phyloP scores from a whole-genome alignment of 2,329 filamentous ascomycete genomes.

The Magnaporthiopsis rhizophila region DNA sequence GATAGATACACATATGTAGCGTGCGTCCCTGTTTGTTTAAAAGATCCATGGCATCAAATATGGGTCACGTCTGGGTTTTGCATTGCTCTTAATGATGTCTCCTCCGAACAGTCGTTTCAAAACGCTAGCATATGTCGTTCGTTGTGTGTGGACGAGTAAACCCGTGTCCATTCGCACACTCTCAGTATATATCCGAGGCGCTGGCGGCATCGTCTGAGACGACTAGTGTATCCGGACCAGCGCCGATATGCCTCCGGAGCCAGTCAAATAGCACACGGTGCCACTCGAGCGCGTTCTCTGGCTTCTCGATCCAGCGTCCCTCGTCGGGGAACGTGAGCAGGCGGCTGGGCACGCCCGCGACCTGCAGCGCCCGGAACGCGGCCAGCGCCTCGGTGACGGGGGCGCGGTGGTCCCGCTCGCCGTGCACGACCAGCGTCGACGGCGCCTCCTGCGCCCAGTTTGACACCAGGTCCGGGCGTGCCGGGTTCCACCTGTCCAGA shows the following conservation, averaged over 20 bases:
- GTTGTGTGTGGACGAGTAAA: no score
- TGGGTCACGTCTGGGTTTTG: no score
- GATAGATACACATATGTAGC: no score
- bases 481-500: slow-evolving; percentile 43
- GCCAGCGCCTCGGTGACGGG: slow-evolving; percentile 47
- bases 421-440: slow-evolving; percentile 67
- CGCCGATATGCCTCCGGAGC: slow-evolving; percentile 42
- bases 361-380: slow-evolving; percentile 65
- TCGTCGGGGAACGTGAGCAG: slow-evolving; percentile 69
- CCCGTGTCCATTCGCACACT: not conserved
- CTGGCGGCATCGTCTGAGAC: not conserved
- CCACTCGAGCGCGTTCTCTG: slow-evolving; percentile 63
- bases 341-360: slow-evolving; percentile 56
- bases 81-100: no score
- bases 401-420: slow-evolving; percentile 57
- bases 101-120: no score
- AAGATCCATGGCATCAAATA: no score
- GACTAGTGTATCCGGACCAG: not conserved
- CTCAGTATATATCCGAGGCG: not conserved
- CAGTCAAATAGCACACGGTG: slow-evolving; percentile 59
- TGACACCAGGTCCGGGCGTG: slow-evolving; percentile 33
- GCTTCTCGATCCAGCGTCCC: slow-evolving; percentile 61
- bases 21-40: no score
- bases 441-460: slow-evolving; percentile 52
- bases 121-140: no score